Evolutionary conservation across 129 eudicot species (phyloP), one percentile per base, ranked within the genome.

Genomic region (Lonicera japonica): DNA sequence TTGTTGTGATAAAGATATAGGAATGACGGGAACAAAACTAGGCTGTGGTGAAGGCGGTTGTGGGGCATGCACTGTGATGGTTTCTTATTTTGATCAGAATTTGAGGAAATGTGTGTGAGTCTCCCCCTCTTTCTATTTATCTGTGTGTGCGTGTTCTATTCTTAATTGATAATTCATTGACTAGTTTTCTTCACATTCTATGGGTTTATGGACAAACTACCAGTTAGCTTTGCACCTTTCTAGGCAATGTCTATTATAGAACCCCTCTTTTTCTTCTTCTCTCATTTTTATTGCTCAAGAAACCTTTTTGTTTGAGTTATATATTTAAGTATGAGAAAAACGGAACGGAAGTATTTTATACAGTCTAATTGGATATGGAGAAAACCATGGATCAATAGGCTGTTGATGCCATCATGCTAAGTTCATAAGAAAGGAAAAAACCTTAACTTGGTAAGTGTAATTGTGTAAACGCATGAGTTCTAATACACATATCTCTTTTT

Each of bases 1-100:
- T 25, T 78, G 65, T 63, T 61, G 64, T 55, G 19, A 69, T 85
- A 47, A 72, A 94, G 99, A 85, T 80, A 70, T 66, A 76, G 99
- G 99, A 53, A 71, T 94, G 55, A 94, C 96, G 14, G 99, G 99
- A 60, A 94, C 99, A 20, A 94, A 94, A 70, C 68, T 94, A 34
- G 99, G 99, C 29, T 94, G 99, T 34, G 99, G 99, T 61, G 96
- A 94, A 84, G 99, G 99, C 45, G 99, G 99, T 56, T 94, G 99
- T 79, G 99, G 99, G 77, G 99, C 99, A 8, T 94, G 99, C 82
- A 94, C 99, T 79, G 96, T 94, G 39, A 94, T 94, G 96, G 76
- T 88, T 75, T 94, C 99, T 57, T 86, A 78, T 67, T 73, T 73
- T 48, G 87, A 88, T 76, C 89, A 68, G 41, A 81, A 54, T 71